Evolutionary conservation across 768 basidiomycete species (phyloP).

Genomic region (Kondoa subrosea): DNA sequence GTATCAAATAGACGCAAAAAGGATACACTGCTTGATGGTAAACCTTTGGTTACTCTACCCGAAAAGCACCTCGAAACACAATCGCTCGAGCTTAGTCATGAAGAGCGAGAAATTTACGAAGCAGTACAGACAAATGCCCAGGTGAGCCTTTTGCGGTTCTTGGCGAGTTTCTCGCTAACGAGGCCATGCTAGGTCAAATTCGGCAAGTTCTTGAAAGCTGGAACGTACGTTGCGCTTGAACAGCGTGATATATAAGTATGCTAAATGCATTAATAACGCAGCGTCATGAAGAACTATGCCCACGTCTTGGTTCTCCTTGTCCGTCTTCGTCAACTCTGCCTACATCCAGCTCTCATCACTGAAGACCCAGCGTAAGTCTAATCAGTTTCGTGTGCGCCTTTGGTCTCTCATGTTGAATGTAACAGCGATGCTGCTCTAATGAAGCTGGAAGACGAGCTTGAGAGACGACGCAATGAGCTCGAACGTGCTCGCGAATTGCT

Average conservation of each 20-base stretch:
- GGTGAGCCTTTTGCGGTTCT: not conserved
- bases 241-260: not conserved
- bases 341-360: not conserved
- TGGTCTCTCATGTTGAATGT: not conserved
- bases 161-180: not conserved
- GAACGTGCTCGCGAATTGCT: not conserved
- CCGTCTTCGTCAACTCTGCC: not conserved
- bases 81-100: not conserved
- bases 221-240: not conserved
- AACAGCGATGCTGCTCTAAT: not conserved
- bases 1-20: not conserved
- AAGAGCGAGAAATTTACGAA: not conserved
- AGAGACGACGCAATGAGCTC: not conserved
- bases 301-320: conserved; percentile 1
- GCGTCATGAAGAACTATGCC: not conserved
- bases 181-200: not conserved
- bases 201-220: not conserved
- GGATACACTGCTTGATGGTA: not conserved
- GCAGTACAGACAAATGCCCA: not conserved
- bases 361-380: too few species aligned
- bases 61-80: not conserved
- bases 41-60: not conserved
- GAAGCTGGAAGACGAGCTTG: not conserved
- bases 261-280: not conserved
- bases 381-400: not conserved